phyloP scores from a whole-genome alignment of 2,329 filamentous ascomycete species.

The Fusarium denticulatum region DNA sequence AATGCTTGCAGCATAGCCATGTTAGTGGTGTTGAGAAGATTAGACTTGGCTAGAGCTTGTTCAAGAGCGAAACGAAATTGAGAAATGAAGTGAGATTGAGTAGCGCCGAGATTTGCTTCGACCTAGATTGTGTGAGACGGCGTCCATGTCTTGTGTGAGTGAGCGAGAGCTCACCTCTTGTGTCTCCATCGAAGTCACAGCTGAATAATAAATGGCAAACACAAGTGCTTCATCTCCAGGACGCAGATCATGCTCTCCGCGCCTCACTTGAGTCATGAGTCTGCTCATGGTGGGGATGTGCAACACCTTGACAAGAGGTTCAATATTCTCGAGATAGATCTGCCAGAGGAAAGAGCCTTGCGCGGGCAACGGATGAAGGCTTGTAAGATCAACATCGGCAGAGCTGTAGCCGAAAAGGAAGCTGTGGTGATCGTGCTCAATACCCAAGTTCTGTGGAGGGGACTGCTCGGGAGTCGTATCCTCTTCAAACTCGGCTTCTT shows the following conservation, averaged over 20 bases:
- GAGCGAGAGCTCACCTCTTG: slow-evolving; percentile 12
- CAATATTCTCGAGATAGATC: slow-evolving; percentile 34
- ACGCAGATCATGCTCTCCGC: slow-evolving; percentile 24
- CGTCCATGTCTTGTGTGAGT: not conserved
- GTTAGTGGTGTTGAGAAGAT: slow-evolving; percentile 30
- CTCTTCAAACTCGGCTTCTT: slow-evolving; percentile 15
- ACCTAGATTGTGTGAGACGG: slow-evolving; percentile 9
- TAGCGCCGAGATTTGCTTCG: slow-evolving; percentile 24
- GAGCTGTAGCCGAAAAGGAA: slow-evolving; percentile 34
- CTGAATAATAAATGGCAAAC: slow-evolving; percentile 35
- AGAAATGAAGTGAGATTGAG: slow-evolving; percentile 26
- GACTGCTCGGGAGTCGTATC: slow-evolving; percentile 33
- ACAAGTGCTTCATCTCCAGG: slow-evolving; percentile 31
- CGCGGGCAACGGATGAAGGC: slow-evolving; percentile 28
- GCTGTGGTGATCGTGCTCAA: slow-evolving; percentile 25
- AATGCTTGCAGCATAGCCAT: slow-evolving; percentile 35
- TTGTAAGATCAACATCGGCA: slow-evolving; percentile 17
- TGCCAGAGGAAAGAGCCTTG: slow-evolving; percentile 31
- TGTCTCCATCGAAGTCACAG: slow-evolving; percentile 19
- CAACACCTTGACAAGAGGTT: slow-evolving; percentile 31
- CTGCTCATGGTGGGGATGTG: slow-evolving; percentile 34
- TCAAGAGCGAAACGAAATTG: slow-evolving; percentile 37
- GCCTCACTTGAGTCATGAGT: slow-evolving; percentile 28
- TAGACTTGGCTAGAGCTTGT: slow-evolving; percentile 34
- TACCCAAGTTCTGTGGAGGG: slow-evolving; percentile 10